These are phyloP conservation scores for Eutrema japonicum DNA, from an alignment of 345 rosid species.

Conservation along the genomic window DNA sequence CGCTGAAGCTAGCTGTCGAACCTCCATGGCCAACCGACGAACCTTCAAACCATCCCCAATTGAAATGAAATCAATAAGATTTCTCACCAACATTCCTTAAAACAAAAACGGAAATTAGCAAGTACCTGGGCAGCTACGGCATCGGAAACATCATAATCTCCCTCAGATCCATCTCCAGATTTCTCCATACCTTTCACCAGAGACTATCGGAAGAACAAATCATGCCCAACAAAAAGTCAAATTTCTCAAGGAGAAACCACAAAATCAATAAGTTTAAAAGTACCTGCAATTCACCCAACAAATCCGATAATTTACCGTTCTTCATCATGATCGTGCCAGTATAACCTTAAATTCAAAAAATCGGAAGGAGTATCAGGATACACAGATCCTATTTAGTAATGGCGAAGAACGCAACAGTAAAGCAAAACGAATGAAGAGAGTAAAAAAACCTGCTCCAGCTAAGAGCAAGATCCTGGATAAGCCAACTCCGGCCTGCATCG, in stretches of 20 bases:
- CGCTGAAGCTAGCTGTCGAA: slow-evolving; percentile 70
- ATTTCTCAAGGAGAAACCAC: neutral
- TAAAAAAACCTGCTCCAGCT: slow-evolving; percentile 77
- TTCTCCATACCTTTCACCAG: slow-evolving; percentile 64
- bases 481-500: slow-evolving; percentile 84
- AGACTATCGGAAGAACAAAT: slow-evolving; percentile 33
- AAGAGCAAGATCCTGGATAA: slow-evolving; percentile 71
- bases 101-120: neutral
- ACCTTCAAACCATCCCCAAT: slow-evolving; percentile 49
- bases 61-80: neutral
- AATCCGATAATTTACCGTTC: slow-evolving; percentile 80
- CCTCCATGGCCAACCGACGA: slow-evolving; percentile 65
- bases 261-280: neutral
- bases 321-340: slow-evolving; percentile 76
- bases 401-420: slow-evolving; percentile 4
- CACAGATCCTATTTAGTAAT: neutral
- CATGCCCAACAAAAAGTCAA: neutral
- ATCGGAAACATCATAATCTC: slow-evolving; percentile 60
- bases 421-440: slow-evolving; percentile 15
- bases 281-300: slow-evolving; percentile 89
- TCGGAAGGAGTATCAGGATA: slow-evolving; percentile 9
- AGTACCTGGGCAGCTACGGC: slow-evolving; percentile 75
- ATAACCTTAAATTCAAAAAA: slow-evolving; percentile 53
- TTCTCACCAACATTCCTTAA: neutral
- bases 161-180: slow-evolving; percentile 63